Conservation (phyloP, 2,329 filamentous ascomycete genomes). For the Emergomyces orientalis region DNA sequence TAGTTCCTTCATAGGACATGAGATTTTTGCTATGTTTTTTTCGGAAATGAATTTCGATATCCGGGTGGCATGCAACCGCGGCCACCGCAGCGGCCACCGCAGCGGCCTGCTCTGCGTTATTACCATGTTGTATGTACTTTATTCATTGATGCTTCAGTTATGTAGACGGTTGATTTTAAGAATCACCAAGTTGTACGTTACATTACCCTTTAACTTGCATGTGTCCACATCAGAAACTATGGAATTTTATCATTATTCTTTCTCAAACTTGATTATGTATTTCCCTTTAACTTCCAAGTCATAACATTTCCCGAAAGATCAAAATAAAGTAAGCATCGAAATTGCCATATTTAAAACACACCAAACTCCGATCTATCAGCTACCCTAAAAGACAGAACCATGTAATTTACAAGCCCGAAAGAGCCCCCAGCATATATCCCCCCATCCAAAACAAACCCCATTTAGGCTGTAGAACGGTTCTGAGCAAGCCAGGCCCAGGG, state of each 20-base stretch:
- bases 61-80: not conserved
- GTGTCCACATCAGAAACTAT: not conserved
- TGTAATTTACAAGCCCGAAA: slow-evolving; percentile 21
- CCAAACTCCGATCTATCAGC: not conserved
- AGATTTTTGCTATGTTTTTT: not conserved
- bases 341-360: too few relatives aligned
- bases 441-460: slow-evolving; percentile 42
- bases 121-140: not conserved
- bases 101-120: not conserved
- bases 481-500: slow-evolving; percentile 43
- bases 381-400: too few relatives aligned
- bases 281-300: not conserved
- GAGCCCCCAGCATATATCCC: slow-evolving; percentile 39
- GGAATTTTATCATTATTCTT: not conserved
- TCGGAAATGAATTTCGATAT: not conserved
- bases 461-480: slow-evolving; percentile 37
- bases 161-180: not conserved
- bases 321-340: too few relatives aligned
- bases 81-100: too few relatives aligned
- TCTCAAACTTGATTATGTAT: not conserved
- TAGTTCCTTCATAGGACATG: not conserved
- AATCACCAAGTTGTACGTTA: not conserved
- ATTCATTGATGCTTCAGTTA: not conserved
- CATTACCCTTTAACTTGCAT: not conserved
- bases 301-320: too few relatives aligned